Evolutionary conservation across 2,329 filamentous ascomycete species (phyloP), one percentile per base, ranked within the genome.

Genomic region (Juglanconis juglandina): DNA sequence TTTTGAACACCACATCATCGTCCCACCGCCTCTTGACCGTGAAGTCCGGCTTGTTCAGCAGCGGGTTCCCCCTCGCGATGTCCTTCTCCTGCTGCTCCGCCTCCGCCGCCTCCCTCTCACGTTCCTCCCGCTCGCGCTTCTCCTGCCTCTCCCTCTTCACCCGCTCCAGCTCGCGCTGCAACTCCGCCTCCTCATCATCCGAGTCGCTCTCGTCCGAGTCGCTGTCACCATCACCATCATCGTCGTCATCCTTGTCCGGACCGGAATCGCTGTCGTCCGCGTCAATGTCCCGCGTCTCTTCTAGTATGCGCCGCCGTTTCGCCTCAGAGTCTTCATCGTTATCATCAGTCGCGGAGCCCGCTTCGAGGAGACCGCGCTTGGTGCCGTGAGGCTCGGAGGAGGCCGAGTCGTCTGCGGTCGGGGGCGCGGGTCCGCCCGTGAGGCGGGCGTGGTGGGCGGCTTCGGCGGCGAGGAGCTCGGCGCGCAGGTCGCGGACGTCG

Each of bases 1-100:
- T 99, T 80, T 96, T 98, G 79, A 99, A 99, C 3, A 99, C 93
- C 11, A 99, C 95, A 72, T 99, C 95, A 69, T 99, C 95, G 68
- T 99, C 95, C 95, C 95, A 99, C 75, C 79, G 80, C 67, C 91
- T 81, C 82, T 96, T 97, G 70, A 97, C 88, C 61, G 88, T 92
- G 73, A 96, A 98, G 68, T 96, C 92, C 24, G 84, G 77, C 72
- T 91, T 90, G 54, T 98, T 97, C 59, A 99, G 83, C 55, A 99
- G 77, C 44, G 95, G 95, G 73, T 99, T 99, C 6, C 95, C 95
- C 47, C 90, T 79, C 41, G 95, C 94, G 69, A 98, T 96, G 69
- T 97, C 91, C 65, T 87, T 84, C 75, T 96, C 94, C 63, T 91
- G 84, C 70, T 89, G 85, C 70, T 94, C 92, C 70, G 95, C 83